Percentiles rank a stretch among this genome's conserved stretches.
Conservation (phyloP, 352 stramenopile genomes). For the Globisporangium parvum region DNA sequence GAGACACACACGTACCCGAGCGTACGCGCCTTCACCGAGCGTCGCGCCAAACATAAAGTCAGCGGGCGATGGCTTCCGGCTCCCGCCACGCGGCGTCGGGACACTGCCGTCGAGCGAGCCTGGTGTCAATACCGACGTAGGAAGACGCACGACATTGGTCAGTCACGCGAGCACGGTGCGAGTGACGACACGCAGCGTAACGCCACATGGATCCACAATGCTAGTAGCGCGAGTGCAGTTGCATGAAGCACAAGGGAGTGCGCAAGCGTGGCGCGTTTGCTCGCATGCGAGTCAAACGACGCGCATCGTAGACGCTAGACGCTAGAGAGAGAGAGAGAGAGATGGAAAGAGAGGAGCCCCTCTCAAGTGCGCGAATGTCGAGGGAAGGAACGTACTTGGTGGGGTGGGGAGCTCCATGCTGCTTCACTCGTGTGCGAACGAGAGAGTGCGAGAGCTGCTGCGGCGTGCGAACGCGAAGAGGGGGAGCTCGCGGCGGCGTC, state of each 20-base stretch:
- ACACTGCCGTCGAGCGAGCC: conserved; percentile 25
- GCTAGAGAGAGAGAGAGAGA: too few relatives aligned
- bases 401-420: conserved; percentile 23
- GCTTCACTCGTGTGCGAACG: background rate
- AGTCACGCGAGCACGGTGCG: background rate
- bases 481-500: too few relatives aligned
- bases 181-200: background rate
- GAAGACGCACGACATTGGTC: background rate
- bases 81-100: conserved; percentile 30
- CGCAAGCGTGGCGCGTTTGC: too few relatives aligned
- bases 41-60: conserved; percentile 89
- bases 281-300: too few relatives aligned
- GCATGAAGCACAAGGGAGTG: too few relatives aligned
- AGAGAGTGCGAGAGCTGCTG: background rate
- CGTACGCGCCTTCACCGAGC: conserved; percentile 85
- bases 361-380: background rate
- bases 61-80: conserved; percentile 71
- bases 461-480: background rate
- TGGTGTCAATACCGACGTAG: conserved; percentile 3
- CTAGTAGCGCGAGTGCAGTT: too few relatives aligned
- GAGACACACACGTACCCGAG: conserved; percentile 28
- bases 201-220: background rate
- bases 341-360: too few relatives aligned
- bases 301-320: too few relatives aligned
- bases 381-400: conserved; percentile 17